These are phyloP conservation scores for Ramularia collo-cygni DNA, from an alignment of 2,329 filamentous ascomycete species.

Conservation along the genomic window DNA sequence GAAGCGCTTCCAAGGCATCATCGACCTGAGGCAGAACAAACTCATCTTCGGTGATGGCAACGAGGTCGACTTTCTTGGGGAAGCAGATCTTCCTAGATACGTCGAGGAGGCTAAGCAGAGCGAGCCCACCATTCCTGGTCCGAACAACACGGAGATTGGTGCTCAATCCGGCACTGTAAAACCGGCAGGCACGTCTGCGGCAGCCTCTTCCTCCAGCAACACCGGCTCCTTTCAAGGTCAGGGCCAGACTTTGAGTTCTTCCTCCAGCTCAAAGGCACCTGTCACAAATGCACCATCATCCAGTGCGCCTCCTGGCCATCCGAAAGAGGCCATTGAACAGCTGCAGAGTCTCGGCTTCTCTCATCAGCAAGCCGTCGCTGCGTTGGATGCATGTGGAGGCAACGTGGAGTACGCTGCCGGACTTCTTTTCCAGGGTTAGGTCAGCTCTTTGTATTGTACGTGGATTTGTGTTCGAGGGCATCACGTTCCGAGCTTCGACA, in stretches of 20 bases:
- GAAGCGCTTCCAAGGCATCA: constrained; percentile 86
- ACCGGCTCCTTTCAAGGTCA: constrained; percentile 24
- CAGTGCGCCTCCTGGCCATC: constrained; percentile 31
- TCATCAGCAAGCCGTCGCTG: constrained; percentile 67
- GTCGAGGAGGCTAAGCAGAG: constrained; percentile 63
- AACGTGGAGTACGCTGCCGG: constrained; percentile 85
- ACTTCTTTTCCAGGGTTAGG: constrained; percentile 51
- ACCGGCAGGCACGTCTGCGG: constrained; percentile 38
- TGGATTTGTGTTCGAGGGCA: too few species aligned
- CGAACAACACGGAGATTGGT: constrained; percentile 83
- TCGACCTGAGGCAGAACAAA: constrained; percentile 78
- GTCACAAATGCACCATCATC: constrained; percentile 10
- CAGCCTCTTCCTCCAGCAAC: constrained; percentile 24
- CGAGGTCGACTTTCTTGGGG: constrained; percentile 82
- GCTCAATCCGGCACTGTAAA: constrained; percentile 72
- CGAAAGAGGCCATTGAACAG: constrained; percentile 64
- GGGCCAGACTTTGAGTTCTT: constrained; percentile 26
- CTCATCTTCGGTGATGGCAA: constrained; percentile 68
- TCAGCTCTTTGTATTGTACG: too few species aligned
- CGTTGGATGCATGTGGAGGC: constrained; percentile 73
- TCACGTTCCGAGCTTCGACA: too few species aligned
- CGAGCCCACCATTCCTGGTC: constrained; percentile 78
- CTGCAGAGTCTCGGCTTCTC: constrained; percentile 73
- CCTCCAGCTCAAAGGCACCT: constrained; percentile 16
- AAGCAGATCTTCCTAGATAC: constrained; percentile 88